Base-by-base conservation (phyloP, 352 stramenopile species). In the Pythium plurisporium region DNA sequence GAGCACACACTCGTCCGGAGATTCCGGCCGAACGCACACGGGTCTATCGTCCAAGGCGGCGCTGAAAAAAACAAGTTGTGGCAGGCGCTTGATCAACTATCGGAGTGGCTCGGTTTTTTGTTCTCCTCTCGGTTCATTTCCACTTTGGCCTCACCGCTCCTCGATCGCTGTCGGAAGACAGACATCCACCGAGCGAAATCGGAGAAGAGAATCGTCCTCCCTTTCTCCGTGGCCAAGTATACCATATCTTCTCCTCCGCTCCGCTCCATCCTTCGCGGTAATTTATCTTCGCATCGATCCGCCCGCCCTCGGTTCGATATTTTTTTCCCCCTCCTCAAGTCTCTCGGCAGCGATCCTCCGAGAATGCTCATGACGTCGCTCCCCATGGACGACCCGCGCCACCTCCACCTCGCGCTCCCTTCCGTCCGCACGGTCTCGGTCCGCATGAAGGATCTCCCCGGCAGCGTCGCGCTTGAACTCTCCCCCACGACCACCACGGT, bases 361-460 rank as follows among this genome's bases (percentile, higher is more conserved):
- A 69, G 67, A 48, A 85, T 86, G 79, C 73, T 67, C 34, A 68
- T 84, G 69, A 66, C 55, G 58, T 58, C 59, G 30, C 55, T 67
- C 52, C 27, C 54, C 1, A 8, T 67, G 26, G 51, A 67, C 19
- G 59, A 67, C 26, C 56, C 72, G 56, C 68, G 82, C 49, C 64
- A 64, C 31, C 64, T 86, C 41, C 76, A 86, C 30, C 64, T 87
- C 56, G 70, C 74, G 42, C 57, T 70, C 9, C 59, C 30, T 55
- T 36, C 40, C 46, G 4, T 22, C 30, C 62, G 50, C 41, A 89
- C 76, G 22, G 65, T 91, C 23, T 86, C 74, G 53, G 70, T 91
- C 42, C 78, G 80, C 58, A 91, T 91, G 80, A 82, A 83, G 59
- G 76, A 89, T 50, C 62, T 85, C 4, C 68, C 63, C 8, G 82